Conservation (phyloP, 2,329 filamentous ascomycete species). For the Penicillium frequentans region DNA sequence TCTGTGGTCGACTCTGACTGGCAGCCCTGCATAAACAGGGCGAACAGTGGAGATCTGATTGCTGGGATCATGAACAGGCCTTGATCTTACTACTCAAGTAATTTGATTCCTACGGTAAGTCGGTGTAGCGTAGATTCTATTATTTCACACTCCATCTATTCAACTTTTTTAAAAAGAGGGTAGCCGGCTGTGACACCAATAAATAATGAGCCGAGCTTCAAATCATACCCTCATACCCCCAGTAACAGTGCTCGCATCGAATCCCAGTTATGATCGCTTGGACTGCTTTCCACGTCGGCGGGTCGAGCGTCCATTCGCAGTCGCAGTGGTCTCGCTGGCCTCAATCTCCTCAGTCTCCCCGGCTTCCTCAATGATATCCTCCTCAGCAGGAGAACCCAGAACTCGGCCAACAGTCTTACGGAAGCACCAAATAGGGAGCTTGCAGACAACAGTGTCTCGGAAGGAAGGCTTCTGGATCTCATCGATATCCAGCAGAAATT, state of each 20-base stretch:
- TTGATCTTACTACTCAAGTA: neutral
- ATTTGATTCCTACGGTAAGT: neutral
- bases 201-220: neutral
- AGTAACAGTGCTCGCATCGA: neutral
- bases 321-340: constrained; percentile 23
- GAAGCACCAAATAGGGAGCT: constrained; percentile 74
- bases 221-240: neutral
- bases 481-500: constrained; percentile 85
- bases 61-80: neutral
- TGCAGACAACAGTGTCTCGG: constrained; percentile 77
- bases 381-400: constrained; percentile 25
- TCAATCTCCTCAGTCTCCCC: neutral
- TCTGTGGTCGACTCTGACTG: constrained; percentile 11
- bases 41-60: neutral
- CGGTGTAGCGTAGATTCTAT: neutral
- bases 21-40: constrained; percentile 4
- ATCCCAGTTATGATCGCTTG: constrained; percentile 25
- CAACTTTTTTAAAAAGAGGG: neutral
- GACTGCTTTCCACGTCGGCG: constrained; percentile 31
- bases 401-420: constrained; percentile 41
- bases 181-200: neutral
- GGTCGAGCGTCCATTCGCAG: constrained; percentile 20
- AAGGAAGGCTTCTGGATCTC: constrained; percentile 77
- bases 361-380: constrained; percentile 25
- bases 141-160: neutral